Evolutionary conservation across 495 filamentous ascomycete species (phyloP).

Genomic region (Aspergillus diversus): DNA sequence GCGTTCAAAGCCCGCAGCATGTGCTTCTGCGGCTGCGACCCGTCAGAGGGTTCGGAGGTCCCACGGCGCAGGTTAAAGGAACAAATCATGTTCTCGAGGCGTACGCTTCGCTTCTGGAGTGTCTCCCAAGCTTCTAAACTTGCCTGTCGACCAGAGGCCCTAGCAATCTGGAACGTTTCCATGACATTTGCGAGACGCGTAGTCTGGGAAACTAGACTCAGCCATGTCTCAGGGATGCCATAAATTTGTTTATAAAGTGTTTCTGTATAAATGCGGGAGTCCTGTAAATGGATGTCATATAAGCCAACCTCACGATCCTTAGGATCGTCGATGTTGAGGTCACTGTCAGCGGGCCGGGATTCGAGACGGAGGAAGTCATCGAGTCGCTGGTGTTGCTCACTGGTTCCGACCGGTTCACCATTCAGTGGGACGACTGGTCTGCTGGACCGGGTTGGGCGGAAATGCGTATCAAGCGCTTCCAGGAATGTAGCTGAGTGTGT

Average conservation of each 20-base stretch:
- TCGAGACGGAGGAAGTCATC: slow-evolving; percentile 42
- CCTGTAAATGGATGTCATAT: slow-evolving; percentile 39
- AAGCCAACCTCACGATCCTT: slow-evolving; percentile 33
- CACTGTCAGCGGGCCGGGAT: slow-evolving; percentile 33
- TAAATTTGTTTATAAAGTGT: slow-evolving; percentile 40
- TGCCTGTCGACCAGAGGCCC: slow-evolving; percentile 12
- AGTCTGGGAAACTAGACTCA: slow-evolving; percentile 41
- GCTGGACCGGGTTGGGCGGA: slow-evolving; percentile 17
- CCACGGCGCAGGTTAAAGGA: slow-evolving; percentile 28
- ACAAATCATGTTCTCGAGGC: slow-evolving; percentile 41
- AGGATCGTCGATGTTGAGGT: slow-evolving; percentile 41
- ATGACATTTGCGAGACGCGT: slow-evolving; percentile 40
- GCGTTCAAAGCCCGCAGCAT: slow-evolving; percentile 36
- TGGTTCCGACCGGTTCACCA: neutral
- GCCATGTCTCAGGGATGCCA: slow-evolving; percentile 42
- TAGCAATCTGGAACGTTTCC: slow-evolving; percentile 30
- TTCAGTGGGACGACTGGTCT: neutral
- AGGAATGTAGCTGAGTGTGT: slow-evolving; percentile 31
- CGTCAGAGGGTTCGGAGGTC: slow-evolving; percentile 18
- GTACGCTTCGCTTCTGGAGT: slow-evolving; percentile 34
- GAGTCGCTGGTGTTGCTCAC: slow-evolving; percentile 20
- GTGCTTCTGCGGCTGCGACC: slow-evolving; percentile 25
- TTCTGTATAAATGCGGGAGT: slow-evolving; percentile 36
- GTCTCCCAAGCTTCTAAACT: slow-evolving; percentile 36
- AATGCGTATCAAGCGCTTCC: slow-evolving; percentile 24